A percentile compares a stretch with the other conserved stretches of the same genome.
phyloP scores from a whole-genome alignment of 2,329 filamentous ascomycete genomes.

The Cercospora sp. region DNA sequence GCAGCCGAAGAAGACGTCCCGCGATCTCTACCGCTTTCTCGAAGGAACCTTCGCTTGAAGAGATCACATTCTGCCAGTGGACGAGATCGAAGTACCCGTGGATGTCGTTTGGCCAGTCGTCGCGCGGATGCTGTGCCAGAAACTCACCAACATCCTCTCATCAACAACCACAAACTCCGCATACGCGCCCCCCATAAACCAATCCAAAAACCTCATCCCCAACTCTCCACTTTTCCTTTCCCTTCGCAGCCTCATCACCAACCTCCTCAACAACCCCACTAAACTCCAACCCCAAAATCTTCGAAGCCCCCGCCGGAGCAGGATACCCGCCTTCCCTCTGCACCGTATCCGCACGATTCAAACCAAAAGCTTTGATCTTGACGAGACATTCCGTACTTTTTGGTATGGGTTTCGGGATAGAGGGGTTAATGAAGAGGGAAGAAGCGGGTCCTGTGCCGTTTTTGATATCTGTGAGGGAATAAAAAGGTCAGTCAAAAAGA shows the following conservation, averaged over 20 bases:
- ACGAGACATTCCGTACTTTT: conserved; percentile 70
- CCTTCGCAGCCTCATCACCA: conserved; percentile 26
- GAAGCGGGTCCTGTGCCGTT: conserved; percentile 55
- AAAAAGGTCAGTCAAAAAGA: too few species aligned
- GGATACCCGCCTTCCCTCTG: conserved; percentile 73
- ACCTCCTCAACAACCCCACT: conserved; percentile 62
- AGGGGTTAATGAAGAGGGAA: conserved; percentile 54
- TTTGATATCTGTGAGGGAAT: conserved; percentile 34
- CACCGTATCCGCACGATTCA: conserved; percentile 80
- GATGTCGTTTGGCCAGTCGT: conserved; percentile 16
- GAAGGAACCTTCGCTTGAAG: background rate
- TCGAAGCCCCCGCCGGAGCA: conserved; percentile 63
- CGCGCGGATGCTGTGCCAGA: conserved; percentile 3
- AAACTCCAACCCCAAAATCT: conserved; percentile 74
- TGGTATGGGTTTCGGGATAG: conserved; percentile 52
- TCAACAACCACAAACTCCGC: too few species aligned
- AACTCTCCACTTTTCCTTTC: conserved; percentile 58
- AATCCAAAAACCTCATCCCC: conserved; percentile 85
- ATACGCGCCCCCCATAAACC: too few species aligned
- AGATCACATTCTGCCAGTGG: conserved; percentile 1
- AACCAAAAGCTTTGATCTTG: conserved; percentile 59
- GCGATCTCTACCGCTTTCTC: conserved; percentile 13
- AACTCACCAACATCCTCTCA: too few species aligned
- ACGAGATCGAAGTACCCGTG: conserved; percentile 19
- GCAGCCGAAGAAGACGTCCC: conserved; percentile 7